Evolutionary conservation across 495 filamentous ascomycete species (phyloP), one percentile per base, ranked within the genome.

Genomic region (Astrothelium macrocarpum): DNA sequence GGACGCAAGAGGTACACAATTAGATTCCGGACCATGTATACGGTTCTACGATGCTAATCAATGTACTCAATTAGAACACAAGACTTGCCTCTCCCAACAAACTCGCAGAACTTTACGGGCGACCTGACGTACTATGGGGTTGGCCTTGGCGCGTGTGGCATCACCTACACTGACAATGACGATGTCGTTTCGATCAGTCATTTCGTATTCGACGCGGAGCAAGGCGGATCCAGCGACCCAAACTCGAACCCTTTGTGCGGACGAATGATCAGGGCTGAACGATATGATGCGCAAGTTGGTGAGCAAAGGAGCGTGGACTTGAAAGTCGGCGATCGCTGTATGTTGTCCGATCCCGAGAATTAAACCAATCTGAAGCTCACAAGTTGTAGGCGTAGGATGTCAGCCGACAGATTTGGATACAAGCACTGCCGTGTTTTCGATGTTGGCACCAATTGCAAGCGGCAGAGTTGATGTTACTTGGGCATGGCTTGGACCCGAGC

Each of bases 201-300:
- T 67, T 70, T 81, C 29, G 70, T 90, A 1, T 95, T 84, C 66
- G 88, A 93, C 71, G 83, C 84, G 0, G 78, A 73, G 4, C 75
- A 75, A 1, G 77, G 65, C 1, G 80, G 81, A 14, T 65, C 67
- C 46, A 75, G 76, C 23, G 80, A 91, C 74, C 84, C 87, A 3
- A 91, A 90, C 70, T 65, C 71, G 2, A 91, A 91, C 68, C 85
- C 84, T 12, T 71, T 92, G 0, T 94, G 90, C 65, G 87, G 86
- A 2, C 72, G 77, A 70, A 83, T 77, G 69, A 77, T 95, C 4
- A 73, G 85, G 59, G 76, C 87, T 5, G 75, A 72, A 49, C 72
- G 84, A 31, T 71, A 65, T 26, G 75, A 79, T 32, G 79, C 78
- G n/a, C 71, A 71, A 26, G 65, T 64, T 2, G 72, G 68, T 7